Evolutionary conservation across 805 yeast species (phyloP).

Genomic region (Candida maltosa): DNA sequence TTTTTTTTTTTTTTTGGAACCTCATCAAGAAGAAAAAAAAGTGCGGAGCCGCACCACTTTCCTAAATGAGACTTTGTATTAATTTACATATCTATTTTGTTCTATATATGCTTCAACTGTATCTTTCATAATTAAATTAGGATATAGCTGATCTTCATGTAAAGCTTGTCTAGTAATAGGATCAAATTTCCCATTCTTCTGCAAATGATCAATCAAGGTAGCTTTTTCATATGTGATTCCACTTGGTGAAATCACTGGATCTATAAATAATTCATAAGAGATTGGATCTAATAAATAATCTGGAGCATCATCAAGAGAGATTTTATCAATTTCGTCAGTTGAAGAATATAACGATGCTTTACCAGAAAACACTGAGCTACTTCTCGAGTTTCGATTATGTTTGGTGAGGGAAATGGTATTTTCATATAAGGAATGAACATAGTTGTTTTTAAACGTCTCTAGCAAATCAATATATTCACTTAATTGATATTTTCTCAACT

Average conservation of each 20-base stretch:
- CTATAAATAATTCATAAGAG: slow-evolving; percentile 36
- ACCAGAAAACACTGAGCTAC: slow-evolving; percentile 4
- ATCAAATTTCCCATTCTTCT: slow-evolving; percentile 28
- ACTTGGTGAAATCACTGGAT: slow-evolving; percentile 44
- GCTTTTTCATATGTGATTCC: slow-evolving; percentile 42
- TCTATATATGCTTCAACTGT: slow-evolving; percentile 29
- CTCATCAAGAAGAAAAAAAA: no score
- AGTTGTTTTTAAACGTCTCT: slow-evolving; percentile 19
- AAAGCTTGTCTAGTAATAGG: slow-evolving; percentile 39
- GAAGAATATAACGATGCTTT: neutral
- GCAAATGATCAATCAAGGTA: slow-evolving; percentile 35
- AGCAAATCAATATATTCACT: slow-evolving; percentile 18
- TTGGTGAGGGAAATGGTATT: neutral
- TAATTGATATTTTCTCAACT: slow-evolving; percentile 16
- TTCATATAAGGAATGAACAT: slow-evolving; percentile 21
- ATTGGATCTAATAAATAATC: slow-evolving; percentile 39
- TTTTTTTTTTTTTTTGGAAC: no score
- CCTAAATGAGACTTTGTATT: no score
- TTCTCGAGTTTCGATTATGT: slow-evolving; percentile 5
- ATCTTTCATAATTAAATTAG: slow-evolving; percentile 37
- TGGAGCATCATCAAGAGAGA: slow-evolving; percentile 38
- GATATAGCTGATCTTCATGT: slow-evolving; percentile 30
- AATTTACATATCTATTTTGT: no score
- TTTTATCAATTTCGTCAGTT: slow-evolving; percentile 13
- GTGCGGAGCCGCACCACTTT: no score